phyloP scores from a whole-genome alignment of 108 stramenopile species.

The Cyclotella cryptica region DNA sequence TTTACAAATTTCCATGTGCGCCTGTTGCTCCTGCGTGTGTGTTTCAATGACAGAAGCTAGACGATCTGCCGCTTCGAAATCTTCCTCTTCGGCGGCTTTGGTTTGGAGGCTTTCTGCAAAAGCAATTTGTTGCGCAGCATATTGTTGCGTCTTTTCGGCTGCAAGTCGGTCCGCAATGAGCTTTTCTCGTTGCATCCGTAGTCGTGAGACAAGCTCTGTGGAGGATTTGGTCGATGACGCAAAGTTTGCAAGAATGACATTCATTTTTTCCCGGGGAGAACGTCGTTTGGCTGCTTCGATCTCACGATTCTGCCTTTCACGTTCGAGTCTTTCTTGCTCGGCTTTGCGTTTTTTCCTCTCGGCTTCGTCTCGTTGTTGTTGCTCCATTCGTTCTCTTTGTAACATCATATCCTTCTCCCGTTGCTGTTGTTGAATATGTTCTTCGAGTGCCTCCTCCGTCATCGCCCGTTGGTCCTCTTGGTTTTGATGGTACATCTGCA shows the following conservation, averaged over 20 bases:
- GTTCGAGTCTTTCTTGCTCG: slow-evolving; percentile 21
- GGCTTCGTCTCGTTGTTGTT: slow-evolving; percentile 3
- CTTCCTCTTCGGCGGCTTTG: slow-evolving; percentile 83
- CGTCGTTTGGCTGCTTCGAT: slow-evolving; percentile 41
- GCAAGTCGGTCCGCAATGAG: slow-evolving; percentile 62
- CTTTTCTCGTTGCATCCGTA: slow-evolving; percentile 51
- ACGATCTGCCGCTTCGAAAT: slow-evolving; percentile 88
- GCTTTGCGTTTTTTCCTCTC: slow-evolving; percentile 2
- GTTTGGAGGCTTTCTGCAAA: slow-evolving; percentile 71
- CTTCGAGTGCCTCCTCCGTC: not conserved
- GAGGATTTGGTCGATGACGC: slow-evolving; percentile 19
- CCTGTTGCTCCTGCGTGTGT: slow-evolving; percentile 66
- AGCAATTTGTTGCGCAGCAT: slow-evolving; percentile 67
- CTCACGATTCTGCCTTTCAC: not conserved
- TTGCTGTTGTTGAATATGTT: slow-evolving; percentile 4
- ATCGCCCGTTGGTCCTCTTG: too few relatives aligned
- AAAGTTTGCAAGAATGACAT: slow-evolving; percentile 30
- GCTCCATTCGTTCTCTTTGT: not conserved
- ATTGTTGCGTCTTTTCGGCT: slow-evolving; percentile 61
- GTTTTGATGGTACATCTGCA: too few relatives aligned
- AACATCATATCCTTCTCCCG: slow-evolving; percentile 12
- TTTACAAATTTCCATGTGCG: slow-evolving; percentile 54
- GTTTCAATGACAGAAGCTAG: slow-evolving; percentile 66
- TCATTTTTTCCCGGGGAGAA: slow-evolving; percentile 43
- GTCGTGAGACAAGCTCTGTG: slow-evolving; percentile 27